These are phyloP conservation scores for Dictyostelium citrinum DNA, from an alignment of 78 protist species.

Conservation along the genomic window DNA sequence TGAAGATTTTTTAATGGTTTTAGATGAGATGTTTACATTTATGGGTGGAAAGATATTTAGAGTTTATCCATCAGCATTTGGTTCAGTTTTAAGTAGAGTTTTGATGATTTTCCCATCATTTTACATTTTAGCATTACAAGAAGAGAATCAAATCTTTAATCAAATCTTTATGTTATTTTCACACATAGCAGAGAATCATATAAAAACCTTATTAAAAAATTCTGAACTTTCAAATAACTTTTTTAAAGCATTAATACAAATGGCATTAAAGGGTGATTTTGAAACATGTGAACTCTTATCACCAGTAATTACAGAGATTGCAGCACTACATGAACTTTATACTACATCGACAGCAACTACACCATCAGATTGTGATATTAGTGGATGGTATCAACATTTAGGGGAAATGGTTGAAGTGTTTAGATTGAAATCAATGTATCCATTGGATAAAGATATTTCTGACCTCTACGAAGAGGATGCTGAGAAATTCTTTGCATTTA, in stretches of 20 bases:
- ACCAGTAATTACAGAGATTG: slow-evolving; percentile 29
- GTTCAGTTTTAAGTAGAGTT: neutral
- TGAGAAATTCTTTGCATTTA: slow-evolving; percentile 19
- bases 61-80: slow-evolving; percentile 19
- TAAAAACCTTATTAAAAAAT: neutral
- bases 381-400: neutral
- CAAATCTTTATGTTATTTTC: slow-evolving; percentile 40
- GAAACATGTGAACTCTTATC: slow-evolving; percentile 27
- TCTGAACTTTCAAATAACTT: neutral
- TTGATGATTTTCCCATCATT: neutral
- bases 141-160: slow-evolving; percentile 22
- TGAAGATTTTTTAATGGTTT: slow-evolving; percentile 48
- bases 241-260: neutral
- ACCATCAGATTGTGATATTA: neutral
- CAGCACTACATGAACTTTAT: neutral
- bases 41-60: slow-evolving; percentile 66
- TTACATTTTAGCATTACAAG: slow-evolving; percentile 9
- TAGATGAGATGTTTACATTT: slow-evolving; percentile 50
- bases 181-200: slow-evolving; percentile 53
- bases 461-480: neutral
- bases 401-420: neutral
- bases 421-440: slow-evolving; percentile 31
- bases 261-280: neutral
- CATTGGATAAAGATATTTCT: slow-evolving; percentile 19
- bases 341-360: neutral